Base-by-base conservation (phyloP, 2,329 filamentous ascomycete species). In the Aureobasidium sp. region DNA sequence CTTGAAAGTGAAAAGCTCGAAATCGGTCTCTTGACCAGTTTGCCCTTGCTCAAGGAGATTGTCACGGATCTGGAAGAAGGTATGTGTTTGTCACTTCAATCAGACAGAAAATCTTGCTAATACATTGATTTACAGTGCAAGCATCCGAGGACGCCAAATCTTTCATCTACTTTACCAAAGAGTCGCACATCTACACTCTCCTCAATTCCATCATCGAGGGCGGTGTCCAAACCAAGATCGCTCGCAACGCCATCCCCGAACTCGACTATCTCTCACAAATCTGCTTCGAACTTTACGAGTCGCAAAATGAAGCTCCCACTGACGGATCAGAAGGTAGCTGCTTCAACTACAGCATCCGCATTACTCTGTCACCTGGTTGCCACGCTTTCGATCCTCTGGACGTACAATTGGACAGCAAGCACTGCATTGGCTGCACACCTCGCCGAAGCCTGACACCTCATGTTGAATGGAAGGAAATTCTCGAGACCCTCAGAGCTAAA, bases 131-230 rank as follows among this genome's bases (percentile, higher is more conserved):
- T 32, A 25, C 19, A 42, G 89, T 97, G 70, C 93, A 98, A 70
- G 91, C 93, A 3, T 94, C 88, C 0, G 85, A 91, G 50, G 88
- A 94, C 60, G 90, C 90, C 39, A 96, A 96, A 67, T 91, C 86
- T 1, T 97, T 97, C 75, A 88, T 97, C 71, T 98, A 98, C 73
- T 98, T 98, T 70, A 98, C 93, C 58, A 98, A 98, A 70, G 93
- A 98, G 71, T 95, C 89, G 0, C 93, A 98, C 68, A 96, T 98
- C 58, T 98, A 98, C 73, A 98, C 93, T 4, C 79, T 98, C 4
- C 80, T 98, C 55, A 98, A 98, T 69, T 97, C 91, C 68, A 97
- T 98, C 61, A 80, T 98, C 22, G 93, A 98, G 68, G 93, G 94
- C 56, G 94, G 93, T 25, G 88, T 98, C 59, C 87, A 94, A 65